Evolutionary conservation across 1,284 basidiomycete species (phyloP), one percentile per base, ranked within the genome.

Genomic region (Amylostereum chailletii): DNA sequence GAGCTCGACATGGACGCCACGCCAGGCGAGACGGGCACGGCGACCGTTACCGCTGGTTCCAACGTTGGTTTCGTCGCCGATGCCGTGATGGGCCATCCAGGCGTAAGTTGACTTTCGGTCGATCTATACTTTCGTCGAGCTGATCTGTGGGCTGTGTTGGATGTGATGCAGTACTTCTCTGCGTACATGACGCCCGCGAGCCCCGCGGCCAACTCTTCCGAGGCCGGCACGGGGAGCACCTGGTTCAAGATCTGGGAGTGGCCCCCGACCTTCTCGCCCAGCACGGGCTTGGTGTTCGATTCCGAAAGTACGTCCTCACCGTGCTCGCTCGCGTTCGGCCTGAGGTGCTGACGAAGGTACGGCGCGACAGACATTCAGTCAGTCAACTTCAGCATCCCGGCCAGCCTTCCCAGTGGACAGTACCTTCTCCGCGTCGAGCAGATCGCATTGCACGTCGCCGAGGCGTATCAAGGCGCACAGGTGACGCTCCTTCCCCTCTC

Each of bases 351-450:
- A 19, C 19, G 19, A 19, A 19, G 19, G 19, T 19, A 19, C 19
- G 19, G 19, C 19, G 19, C 19, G 19, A 66, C 66, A 74, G 57
- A 60, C 51, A 58, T 31, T n/a, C 54, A 58, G 37, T 60, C 62
- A 31, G 61, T 74, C 53, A 65, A 63, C 8, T 74, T 73, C 59
- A 71, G 68, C 2, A 68, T 66, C 43, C 62, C 58, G 9, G 53
- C 55, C 51, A 55, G 50, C 45, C 50, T 62, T 3, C 59, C 62
- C 6, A 63, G 60, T 49, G 63, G 63, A 9, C 58, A 64, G 45
- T 63, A 64, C 54, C 52, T 63, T 36, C 44, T 61, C 40, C 61
- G 62, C 37, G 60, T 53, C 6, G 63, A 64, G 51, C 61, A 70
- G 57, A 71, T 71, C 50, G 71, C 71, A 8, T 60, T 68, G 19